phyloP scores from a whole-genome alignment of 2,329 filamentous ascomycete genomes.

The Aspergillus sp. region DNA sequence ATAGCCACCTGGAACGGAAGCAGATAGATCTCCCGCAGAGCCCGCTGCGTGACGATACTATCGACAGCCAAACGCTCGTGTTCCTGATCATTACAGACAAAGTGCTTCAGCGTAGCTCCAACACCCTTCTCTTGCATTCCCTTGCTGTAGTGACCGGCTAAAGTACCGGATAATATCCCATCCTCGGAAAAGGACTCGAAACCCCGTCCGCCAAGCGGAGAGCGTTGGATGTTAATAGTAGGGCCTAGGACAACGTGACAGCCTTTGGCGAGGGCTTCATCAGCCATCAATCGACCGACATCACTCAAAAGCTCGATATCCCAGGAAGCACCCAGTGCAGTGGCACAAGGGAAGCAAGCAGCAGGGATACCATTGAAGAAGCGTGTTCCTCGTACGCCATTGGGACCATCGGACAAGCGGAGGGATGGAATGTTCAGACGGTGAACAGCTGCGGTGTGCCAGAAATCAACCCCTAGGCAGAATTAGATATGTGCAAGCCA shows the following conservation, averaged over 20 bases:
- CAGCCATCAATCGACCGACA: constrained; percentile 63
- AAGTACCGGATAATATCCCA: constrained; percentile 65
- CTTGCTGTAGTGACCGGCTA: constrained; percentile 65
- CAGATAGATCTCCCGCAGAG: constrained; percentile 57
- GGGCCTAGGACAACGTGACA: constrained; percentile 68
- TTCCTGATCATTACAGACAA: constrained; percentile 43
- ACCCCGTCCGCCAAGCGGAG: constrained; percentile 74
- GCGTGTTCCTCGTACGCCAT: constrained; percentile 61
- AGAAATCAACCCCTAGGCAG: constrained; percentile 50
- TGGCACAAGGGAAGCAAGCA: constrained; percentile 71
- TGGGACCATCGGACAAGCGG: constrained; percentile 63
- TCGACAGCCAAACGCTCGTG: constrained; percentile 39
- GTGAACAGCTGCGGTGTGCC: constrained; percentile 60
- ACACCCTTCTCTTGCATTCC: constrained; percentile 68
- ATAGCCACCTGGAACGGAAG: constrained; percentile 58
- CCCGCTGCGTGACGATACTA: constrained; percentile 43
- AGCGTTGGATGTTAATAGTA: constrained; percentile 74
- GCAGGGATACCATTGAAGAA: constrained; percentile 64
- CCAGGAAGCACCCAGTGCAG: constrained; percentile 74
- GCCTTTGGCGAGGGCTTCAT: constrained; percentile 66
- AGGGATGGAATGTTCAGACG: constrained; percentile 58
- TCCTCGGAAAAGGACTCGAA: constrained; percentile 87
- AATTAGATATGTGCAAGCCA: not conserved
- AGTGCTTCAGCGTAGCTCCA: constrained; percentile 69
- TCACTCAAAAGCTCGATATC: constrained; percentile 63